Percentiles rank a stretch among this genome's conserved stretches.
Evolutionary conservation across 2,329 filamentous ascomycete genomes (phyloP).

Genomic region (Didymella sp.): DNA sequence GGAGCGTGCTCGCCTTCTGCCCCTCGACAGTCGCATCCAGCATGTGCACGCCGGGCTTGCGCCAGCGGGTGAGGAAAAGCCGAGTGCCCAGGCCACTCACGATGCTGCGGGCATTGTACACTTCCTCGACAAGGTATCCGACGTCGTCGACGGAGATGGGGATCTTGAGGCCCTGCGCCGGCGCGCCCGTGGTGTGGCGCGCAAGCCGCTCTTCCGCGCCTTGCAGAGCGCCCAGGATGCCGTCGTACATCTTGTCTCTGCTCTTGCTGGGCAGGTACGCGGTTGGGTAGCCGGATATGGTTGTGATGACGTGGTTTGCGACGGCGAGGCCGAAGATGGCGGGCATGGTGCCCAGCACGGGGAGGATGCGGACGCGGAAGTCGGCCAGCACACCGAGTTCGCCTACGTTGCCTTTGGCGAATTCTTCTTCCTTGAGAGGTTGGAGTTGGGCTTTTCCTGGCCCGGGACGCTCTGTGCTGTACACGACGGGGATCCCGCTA

Average conservation of each 20-base stretch:
- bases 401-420: constrained; percentile 81
- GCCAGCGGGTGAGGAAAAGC: constrained; percentile 82
- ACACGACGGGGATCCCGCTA: constrained; percentile 88
- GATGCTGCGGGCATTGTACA: constrained; percentile 82
- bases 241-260: constrained; percentile 90
- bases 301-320: constrained; percentile 91
- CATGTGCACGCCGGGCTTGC: constrained; percentile 66
- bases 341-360: constrained; percentile 95
- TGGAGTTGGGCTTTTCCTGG: constrained; percentile 90
- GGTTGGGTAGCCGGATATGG: constrained; percentile 80
- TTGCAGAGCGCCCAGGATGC: constrained; percentile 77
- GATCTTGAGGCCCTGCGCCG: constrained; percentile 75
- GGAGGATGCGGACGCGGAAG: constrained; percentile 92
- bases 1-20: constrained; percentile 77
- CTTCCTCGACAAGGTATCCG: constrained; percentile 86
- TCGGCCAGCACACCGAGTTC: constrained; percentile 89
- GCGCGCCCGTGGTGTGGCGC: constrained; percentile 58
- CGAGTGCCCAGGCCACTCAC: constrained; percentile 83
- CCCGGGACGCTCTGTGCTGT: constrained; percentile 86
- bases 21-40: constrained; percentile 71
- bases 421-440: constrained; percentile 87
- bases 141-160: constrained; percentile 82
- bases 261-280: constrained; percentile 83
- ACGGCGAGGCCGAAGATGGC: constrained; percentile 91
- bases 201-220: constrained; percentile 79